Conservation (phyloP, 108 stramenopile species). For the Epithemia pelagica region DNA sequence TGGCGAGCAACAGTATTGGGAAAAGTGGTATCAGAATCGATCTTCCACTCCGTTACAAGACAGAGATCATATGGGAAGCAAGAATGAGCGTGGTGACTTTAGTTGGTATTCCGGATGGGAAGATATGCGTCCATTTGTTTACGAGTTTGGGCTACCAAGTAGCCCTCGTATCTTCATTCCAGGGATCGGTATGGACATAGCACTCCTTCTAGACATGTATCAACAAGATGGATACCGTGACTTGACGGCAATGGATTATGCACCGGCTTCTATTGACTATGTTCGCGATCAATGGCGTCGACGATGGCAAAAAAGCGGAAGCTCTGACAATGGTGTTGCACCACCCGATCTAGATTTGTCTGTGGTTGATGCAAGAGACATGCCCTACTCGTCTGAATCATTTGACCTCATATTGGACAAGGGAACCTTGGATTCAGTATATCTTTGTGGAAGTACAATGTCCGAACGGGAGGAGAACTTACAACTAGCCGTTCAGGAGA, state of each 20-base stretch:
- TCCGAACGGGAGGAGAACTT: conserved; percentile 38
- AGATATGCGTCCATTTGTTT: conserved; percentile 50
- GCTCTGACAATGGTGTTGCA: not conserved
- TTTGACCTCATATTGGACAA: conserved; percentile 79
- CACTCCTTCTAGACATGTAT: conserved; percentile 46
- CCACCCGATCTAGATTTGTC: conserved; percentile 9
- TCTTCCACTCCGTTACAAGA: not conserved
- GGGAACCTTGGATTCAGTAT: conserved; percentile 71
- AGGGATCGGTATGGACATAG: conserved; percentile 62
- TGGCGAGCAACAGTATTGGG: conserved; percentile 42
- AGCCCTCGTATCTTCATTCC: conserved; percentile 29
- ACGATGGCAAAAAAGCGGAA: not conserved
- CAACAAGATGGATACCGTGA: conserved; percentile 34
- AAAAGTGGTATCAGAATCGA: conserved; percentile 26
- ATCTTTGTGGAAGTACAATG: conserved; percentile 40
- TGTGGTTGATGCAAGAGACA: conserved; percentile 49
- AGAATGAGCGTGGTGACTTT: conserved; percentile 12
- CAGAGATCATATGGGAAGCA: not conserved
- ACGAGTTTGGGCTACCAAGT: conserved; percentile 27
- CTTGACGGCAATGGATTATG: conserved; percentile 64
- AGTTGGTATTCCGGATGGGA: conserved; percentile 64
- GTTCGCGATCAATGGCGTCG: conserved; percentile 17
- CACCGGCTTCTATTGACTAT: conserved; percentile 51
- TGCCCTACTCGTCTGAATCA: conserved; percentile 12
- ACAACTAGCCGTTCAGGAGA: conserved; percentile 37